Evolutionary conservation across 164 flowering plant species (phyloP), one percentile per base, ranked within the genome.

Genomic region (Saururus chinensis): DNA sequence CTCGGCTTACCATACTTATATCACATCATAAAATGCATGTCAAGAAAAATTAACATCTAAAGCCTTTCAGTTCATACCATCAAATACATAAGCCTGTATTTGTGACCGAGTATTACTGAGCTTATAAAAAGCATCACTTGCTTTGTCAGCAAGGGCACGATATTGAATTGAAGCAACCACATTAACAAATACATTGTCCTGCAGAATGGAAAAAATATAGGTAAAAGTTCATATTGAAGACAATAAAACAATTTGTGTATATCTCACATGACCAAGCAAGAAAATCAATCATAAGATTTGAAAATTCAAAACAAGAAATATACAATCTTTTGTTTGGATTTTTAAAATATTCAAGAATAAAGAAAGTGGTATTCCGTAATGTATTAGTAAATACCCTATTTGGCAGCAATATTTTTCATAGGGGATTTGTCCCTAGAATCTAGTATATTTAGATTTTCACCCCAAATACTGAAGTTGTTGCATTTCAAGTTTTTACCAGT

Each of bases 101-200:
- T 88, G 95, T 25, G 68, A 20, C 67, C 75, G 75, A 4, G 89
- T 77, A 65, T 88, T 82, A 76, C 77, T 82, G 63, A 88, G 84
- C 57, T 79, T 85, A 70, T 85, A 88, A 67, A 79, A 85, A 61
- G 95, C 91, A 73, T 85, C 95, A 56, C 49, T 71, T 10, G 92
- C 92, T 66, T 81, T 88, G 13, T 77, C 77, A 7, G 85, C 73
- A 41, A 85, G 53, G 64, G 84, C 96, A 52, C 84, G 82, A 64
- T 81, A 88, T 58, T 88, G 92, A 0, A 86, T 56, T 4, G 92
- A 86, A 53, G 92, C 92, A 55, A 84, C 92, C 5, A 88, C 88
- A 66, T 79, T 84, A 57, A 88, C 92, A 76, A 88, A 88, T 0
- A 88, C 92, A 71, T 88, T 86, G 65, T 86, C 96, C 96, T 86